Base-by-base conservation (phyloP, 306 rosid species). In the Malus fusca region DNA sequence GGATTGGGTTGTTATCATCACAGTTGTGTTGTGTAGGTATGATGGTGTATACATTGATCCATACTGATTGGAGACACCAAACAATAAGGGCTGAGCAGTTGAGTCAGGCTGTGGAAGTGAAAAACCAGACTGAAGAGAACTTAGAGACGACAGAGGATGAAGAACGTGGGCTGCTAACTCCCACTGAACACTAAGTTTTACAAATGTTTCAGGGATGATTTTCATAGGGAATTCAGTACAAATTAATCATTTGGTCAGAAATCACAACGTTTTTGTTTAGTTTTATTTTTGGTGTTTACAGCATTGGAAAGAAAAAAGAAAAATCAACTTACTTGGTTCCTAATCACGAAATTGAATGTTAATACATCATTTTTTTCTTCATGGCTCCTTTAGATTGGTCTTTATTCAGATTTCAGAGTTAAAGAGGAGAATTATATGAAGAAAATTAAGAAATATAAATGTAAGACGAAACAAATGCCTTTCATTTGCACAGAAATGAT, bases 1-100 rank as follows among this genome's bases (percentile, higher is more conserved):
- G 97, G 98, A 67, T 62, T 73, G 98, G 98, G 65, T 79, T 94
- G 84, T 80, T 94, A 14, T 87, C 97, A 11, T 93, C 98, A 26
- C 97, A 94, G 63, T 40, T 77, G 28, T 85, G 96, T 21, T 94
- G 98, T 75, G 48, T 94, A 44, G 78, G 77, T 69, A 90, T 92
- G 97, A 79, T 94, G 96, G 66, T 87, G 7, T 85, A 81, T 61
- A 77, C 88, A 22, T 72, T 92, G 75, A 25, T 85, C 55, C 84
- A 55, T 65, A 94, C 97, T 25, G 98, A 94, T 76, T 94, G 98
- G 98, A 80, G 77, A 21, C 90, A 87, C 5, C 96, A 89, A 77
- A 78, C 82, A 77, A 78, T 17, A 56, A 83, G 87, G 74, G 97
- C 93, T 7, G 90, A 79, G 77, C 95, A 88, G 79, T 64, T 91